Conservation (phyloP, 768 basidiomycete genomes). For the Gymnopilus junonius region DNA sequence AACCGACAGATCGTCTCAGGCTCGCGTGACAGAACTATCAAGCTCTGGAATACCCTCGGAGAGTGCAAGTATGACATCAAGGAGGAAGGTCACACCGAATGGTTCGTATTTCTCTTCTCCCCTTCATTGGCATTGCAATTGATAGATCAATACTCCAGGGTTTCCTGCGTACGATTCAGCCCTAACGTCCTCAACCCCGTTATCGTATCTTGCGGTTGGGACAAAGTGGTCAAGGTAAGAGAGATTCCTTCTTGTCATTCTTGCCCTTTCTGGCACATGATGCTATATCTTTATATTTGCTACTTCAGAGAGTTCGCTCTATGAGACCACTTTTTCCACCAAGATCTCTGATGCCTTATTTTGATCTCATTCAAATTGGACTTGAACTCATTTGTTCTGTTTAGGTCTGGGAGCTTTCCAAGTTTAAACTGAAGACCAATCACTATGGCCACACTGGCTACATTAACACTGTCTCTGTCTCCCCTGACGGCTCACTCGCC, state of each 20-base stretch:
- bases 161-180: conserved; percentile 99
- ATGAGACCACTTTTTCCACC: conserved; percentile 86
- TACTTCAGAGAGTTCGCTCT: conserved; percentile 81
- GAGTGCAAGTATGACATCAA: conserved; percentile 99
- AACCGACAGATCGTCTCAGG: conserved; percentile 99
- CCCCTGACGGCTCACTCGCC: conserved; percentile 97
- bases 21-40: conserved; percentile 95
- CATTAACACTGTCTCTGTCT: conserved; percentile 98
- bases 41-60: conserved; percentile 99
- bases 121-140: conserved; percentile 22
- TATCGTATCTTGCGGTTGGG: conserved; percentile 99
- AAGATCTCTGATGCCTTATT: conserved; percentile 73
- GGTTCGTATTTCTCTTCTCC: conserved; percentile 46
- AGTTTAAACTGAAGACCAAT: conserved; percentile 99
- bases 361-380: conserved; percentile 15
- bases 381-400: conserved; percentile 16
- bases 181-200: conserved; percentile 97
- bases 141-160: conserved; percentile 55
- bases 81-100: conserved; percentile 98
- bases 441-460: conserved; percentile 99
- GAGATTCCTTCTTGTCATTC: conserved; percentile 5
- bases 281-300: conserved; percentile 71
- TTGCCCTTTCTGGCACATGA: conserved; percentile 23
- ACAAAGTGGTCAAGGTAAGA: conserved; percentile 98
- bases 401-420: conserved; percentile 99